Conservation (phyloP, 2,329 filamentous ascomycete genomes). For the Ilyonectria sp. region DNA sequence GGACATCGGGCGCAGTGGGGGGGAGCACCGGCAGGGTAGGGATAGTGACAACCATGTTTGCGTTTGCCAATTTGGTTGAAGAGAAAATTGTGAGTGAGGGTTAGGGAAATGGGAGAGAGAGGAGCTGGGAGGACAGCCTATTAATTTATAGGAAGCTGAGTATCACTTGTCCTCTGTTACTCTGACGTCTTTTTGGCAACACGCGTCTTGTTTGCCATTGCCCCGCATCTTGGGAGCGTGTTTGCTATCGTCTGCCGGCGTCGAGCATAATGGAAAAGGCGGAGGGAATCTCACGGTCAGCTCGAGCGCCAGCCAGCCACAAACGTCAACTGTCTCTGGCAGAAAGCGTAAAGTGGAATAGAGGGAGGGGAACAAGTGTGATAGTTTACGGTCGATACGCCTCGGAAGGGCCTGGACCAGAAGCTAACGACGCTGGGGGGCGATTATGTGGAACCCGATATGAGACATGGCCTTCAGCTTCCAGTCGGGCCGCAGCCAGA, state of each 20-base stretch:
- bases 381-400: neutral
- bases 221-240: neutral
- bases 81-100: neutral
- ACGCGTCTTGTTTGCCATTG: neutral
- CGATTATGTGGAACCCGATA: neutral
- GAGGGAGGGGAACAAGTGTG: neutral
- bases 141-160: neutral
- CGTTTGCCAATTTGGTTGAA: neutral
- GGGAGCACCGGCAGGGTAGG: constrained; percentile 25
- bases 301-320: constrained; percentile 6
- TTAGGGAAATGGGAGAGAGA: neutral
- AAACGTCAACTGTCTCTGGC: neutral
- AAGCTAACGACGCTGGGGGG: neutral
- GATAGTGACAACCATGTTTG: constrained; percentile 18
- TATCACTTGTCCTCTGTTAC: neutral
- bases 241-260: neutral
- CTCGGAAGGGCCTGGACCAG: neutral
- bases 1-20: neutral
- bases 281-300: neutral
- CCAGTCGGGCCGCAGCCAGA: neutral
- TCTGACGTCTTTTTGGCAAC: neutral
- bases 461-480: neutral
- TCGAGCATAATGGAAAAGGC: neutral
- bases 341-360: neutral
- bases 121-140: neutral